Conservation (phyloP, 2,329 filamentous ascomycete species). For the Phyllachora maydis region DNA sequence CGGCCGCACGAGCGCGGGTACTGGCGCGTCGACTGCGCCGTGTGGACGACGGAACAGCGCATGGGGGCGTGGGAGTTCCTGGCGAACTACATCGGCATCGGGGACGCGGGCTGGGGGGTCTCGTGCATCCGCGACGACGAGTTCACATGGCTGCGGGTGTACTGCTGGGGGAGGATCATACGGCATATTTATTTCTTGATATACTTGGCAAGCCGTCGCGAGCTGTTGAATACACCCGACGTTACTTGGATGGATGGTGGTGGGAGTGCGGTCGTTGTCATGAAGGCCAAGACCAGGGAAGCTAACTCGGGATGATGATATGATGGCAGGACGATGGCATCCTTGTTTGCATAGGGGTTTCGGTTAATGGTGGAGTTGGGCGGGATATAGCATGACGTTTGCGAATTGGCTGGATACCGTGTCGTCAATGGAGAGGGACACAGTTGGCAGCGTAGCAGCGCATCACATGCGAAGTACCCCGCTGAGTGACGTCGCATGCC, state of each 20-base stretch:
- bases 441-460: no score
- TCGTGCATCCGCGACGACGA: constrained; percentile 27
- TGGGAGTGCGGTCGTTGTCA: constrained; percentile 26
- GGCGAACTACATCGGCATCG: constrained; percentile 33
- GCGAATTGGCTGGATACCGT: no score
- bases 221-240: no score
- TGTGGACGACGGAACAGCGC: constrained; percentile 28
- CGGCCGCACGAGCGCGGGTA: constrained; percentile 51
- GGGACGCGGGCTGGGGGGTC: constrained; percentile 46
- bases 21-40: constrained; percentile 44
- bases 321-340: no score
- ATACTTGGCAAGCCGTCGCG: constrained; percentile 47
- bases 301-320: constrained; percentile 3
- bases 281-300: constrained; percentile 15
- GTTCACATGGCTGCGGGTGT: constrained; percentile 37
- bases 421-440: no score
- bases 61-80: constrained; percentile 40
- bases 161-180: constrained; percentile 58
- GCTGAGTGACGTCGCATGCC: no score
- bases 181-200: constrained; percentile 57
- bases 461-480: no score
- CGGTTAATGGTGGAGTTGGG: no score
- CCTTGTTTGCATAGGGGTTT: no score
- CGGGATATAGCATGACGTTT: no score
- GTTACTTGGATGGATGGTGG: constrained; percentile 45